Base-by-base conservation (phyloP, 495 filamentous ascomycete species). In the Xylaria sp. region DNA sequence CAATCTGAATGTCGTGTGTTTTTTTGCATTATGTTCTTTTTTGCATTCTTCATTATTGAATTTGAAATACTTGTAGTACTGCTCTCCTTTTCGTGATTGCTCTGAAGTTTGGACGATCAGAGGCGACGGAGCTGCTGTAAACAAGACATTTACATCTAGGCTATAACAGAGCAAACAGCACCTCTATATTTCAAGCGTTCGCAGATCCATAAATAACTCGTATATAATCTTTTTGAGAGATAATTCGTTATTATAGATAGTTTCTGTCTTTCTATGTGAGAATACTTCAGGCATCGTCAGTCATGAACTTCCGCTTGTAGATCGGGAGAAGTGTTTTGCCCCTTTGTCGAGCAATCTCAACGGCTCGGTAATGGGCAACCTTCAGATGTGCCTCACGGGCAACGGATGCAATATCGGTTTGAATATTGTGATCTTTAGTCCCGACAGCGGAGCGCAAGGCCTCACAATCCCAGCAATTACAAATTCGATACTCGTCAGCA, bases 401-500 rank as follows among this genome's bases (percentile, higher is more conserved):
- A 55, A 55, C 52, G 17, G 52, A 55, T 31, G 14, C 52, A 29
- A 55, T 26, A 21, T 17, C 52, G 5, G 11, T 29, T 2, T 55
- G 52, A 15, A 55, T 15, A 55, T 31, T 5, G 52, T 31, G 31
- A 17, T 55, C 52, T 29, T 31, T 17, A 7, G 26, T 14, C 8
- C 52, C 26, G 17, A 55, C 11, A 15, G 26, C 52, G 14, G 52
- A 55, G 52, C 52, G 52, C 26, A 55, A 29, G 14, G 52, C 26
- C 14, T 55, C 52, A 6, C 52, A 55, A 31, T 55, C 52, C 52
- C 52, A 55, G 52, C 52, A 55, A 31, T 55, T 55, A 6, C 52
- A 55, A 55, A 31, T 31, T 31, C 52, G 52, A 55, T 55, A 55
- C 15, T 55, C 52, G 26, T 55, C 52, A 7, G 52, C 52, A 55